Percentiles rank a stretch among this genome's conserved stretches.
Evolutionary conservation across 495 filamentous ascomycete species (phyloP).

Genomic region (Xylaria curta): DNA sequence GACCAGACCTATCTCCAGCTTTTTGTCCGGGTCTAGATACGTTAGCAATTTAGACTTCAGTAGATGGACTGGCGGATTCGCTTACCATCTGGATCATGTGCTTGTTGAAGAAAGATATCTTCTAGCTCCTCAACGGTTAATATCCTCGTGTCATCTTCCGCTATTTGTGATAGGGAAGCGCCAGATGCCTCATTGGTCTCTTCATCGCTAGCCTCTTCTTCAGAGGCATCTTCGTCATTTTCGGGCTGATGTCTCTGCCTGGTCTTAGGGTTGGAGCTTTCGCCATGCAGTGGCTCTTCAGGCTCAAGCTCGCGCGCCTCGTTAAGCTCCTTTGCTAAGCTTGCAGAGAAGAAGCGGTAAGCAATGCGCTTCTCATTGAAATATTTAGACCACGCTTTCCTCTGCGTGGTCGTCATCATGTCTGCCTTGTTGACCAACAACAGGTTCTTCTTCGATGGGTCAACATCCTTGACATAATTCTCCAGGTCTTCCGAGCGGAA

Average conservation of each 20-base stretch:
- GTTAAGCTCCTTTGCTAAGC: conserved; percentile 85
- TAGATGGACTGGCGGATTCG: not conserved
- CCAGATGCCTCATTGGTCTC: conserved; percentile 42
- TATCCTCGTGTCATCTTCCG: conserved; percentile 74
- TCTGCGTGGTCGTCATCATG: conserved; percentile 92
- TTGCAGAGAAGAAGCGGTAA: conserved; percentile 95
- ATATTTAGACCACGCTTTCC: conserved; percentile 85
- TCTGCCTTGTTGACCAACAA: conserved; percentile 98
- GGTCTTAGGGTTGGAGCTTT: conserved; percentile 42
- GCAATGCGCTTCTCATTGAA: conserved; percentile 81
- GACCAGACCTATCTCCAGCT: conserved; percentile 89
- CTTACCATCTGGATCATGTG: conserved; percentile 63
- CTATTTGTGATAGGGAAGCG: conserved; percentile 40
- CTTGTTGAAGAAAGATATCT: conserved; percentile 79
- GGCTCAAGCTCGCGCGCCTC: conserved; percentile 65
- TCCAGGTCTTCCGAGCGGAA: conserved; percentile 96
- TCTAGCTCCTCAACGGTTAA: conserved; percentile 92
- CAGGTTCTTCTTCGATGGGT: conserved; percentile 85
- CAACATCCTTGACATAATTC: conserved; percentile 90
- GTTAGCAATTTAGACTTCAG: not conserved
- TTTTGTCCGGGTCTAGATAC: conserved; percentile 57
- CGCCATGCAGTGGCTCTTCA: conserved; percentile 44
- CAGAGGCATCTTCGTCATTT: conserved; percentile 20
- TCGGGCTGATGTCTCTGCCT: conserved; percentile 29
- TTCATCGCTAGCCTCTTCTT: conserved; percentile 49